A percentile compares a stretch with the other conserved stretches of the same genome.
phyloP scores from a whole-genome alignment of 148 eudicot species.

The Diospyros lotus region DNA sequence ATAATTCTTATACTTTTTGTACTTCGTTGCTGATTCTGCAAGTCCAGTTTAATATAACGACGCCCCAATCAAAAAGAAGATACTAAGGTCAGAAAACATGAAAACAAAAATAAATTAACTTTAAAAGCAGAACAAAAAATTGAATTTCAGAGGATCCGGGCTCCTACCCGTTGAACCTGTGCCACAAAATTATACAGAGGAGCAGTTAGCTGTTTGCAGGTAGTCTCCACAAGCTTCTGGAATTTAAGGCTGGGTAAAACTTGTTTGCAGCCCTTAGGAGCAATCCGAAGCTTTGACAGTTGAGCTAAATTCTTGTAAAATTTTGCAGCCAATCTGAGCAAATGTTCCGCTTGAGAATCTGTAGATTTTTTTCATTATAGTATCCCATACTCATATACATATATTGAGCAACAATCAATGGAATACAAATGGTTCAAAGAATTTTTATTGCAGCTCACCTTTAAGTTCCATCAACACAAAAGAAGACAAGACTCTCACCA shows the following conservation, averaged over 20 bases:
- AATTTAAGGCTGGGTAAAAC: conserved; percentile 36
- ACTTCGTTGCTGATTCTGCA: conserved; percentile 42
- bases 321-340: conserved; percentile 40
- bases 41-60: background rate
- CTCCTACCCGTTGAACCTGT: conserved; percentile 38
- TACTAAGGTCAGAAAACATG: background rate
- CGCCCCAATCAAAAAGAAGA: conserved; percentile 2
- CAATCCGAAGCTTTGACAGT: conserved; percentile 47
- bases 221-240: conserved; percentile 50
- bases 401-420: background rate
- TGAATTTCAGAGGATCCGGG: background rate
- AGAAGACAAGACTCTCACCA: conserved; percentile 41
- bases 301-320: conserved; percentile 55
- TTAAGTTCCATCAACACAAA: conserved; percentile 42
- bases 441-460: conserved; percentile 23
- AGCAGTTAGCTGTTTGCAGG: conserved; percentile 52
- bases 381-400: background rate
- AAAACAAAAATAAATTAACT: background rate
- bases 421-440: background rate
- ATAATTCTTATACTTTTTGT: conserved; percentile 36
- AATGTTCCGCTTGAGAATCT: conserved; percentile 58
- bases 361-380: conserved; percentile 15
- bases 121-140: background rate
- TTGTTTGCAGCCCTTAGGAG: conserved; percentile 48
- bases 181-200: conserved; percentile 48